These are phyloP conservation scores for Ceratocystis huliohia DNA, from an alignment of 2,329 filamentous ascomycete species.

Conservation along the genomic window DNA sequence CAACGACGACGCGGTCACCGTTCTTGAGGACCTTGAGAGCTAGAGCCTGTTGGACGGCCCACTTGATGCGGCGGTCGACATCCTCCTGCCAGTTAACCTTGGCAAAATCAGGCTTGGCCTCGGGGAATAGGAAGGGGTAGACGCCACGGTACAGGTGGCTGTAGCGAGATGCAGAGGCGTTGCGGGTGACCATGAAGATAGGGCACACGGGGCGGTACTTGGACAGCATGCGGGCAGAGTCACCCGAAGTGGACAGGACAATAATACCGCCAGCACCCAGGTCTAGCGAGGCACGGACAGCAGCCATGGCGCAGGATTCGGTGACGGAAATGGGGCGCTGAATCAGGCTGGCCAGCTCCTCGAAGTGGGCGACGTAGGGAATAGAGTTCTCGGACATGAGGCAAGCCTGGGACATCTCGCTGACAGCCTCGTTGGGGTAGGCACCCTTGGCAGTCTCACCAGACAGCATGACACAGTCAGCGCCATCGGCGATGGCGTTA, in stretches of 20 bases:
- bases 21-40: slow-evolving; percentile 62
- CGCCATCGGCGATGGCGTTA: slow-evolving; percentile 89
- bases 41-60: slow-evolving; percentile 80
- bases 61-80: slow-evolving; percentile 93
- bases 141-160: slow-evolving; percentile 94
- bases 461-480: slow-evolving; percentile 99
- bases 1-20: slow-evolving; percentile 66
- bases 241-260: slow-evolving; percentile 88
- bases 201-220: slow-evolving; percentile 98
- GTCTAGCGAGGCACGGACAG: slow-evolving; percentile 88
- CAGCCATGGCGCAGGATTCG: slow-evolving; percentile 94
- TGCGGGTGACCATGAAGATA: slow-evolving; percentile 98
- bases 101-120: slow-evolving; percentile 88
- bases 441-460: slow-evolving; percentile 97
- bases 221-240: slow-evolving; percentile 86
- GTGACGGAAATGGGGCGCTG: slow-evolving; percentile 73
- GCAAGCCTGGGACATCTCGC: slow-evolving; percentile 97
- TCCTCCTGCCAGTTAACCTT: slow-evolving; percentile 96
- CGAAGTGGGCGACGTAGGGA: slow-evolving; percentile 90
- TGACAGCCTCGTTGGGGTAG: slow-evolving; percentile 85
- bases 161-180: slow-evolving; percentile 70
- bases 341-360: slow-evolving; percentile 78
- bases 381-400: slow-evolving; percentile 94
- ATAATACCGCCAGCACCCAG: slow-evolving; percentile 94
- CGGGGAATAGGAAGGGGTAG: slow-evolving; percentile 90